Evolutionary conservation across 768 basidiomycete species (phyloP), one percentile per base, ranked within the genome.

Genomic region (Tephrocybe sp.): DNA sequence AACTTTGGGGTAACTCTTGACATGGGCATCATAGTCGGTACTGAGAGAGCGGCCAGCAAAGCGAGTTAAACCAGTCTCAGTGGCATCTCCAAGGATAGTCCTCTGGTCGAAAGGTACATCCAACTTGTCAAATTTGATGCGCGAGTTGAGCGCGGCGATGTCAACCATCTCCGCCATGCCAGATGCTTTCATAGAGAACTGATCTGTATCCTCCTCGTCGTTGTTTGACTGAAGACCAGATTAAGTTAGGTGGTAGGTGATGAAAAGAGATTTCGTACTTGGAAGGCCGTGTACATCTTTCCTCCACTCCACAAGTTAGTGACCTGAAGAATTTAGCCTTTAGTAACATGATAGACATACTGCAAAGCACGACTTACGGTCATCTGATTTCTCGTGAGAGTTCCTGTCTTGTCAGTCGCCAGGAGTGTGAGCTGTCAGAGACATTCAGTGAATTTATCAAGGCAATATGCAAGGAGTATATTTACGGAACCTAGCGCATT

Each of bases 331-430:
- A 19, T 49, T 27, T 37, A 26, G 31, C 28, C 4, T 9, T 22
- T 13, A 11, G 38, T 35, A 3, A 26, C 39, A 39, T 11, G 28
- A 13, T 22, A 38, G 12, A n/a, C n/a, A n/a, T n/a, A n/a, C n/a
- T n/a, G 13, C n/a, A 8, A 9, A 2, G 4, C 4, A 15, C 16
- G 13, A 44, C 69, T 49, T 48, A 71, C 84, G 12, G 85, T 86
- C 85, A 87, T 87, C 60, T 86, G 84, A 60, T 87, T 87, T 32
- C 82, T 67, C 9, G 85, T 87, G 44, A 87, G 63, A 13, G 85
- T 87, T 9, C 85, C 85, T 1, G 85, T 87, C 64, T 87, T 87
- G 59, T 87, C 85, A 8, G 85, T 86, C 4, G 85, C 85, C 11
- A 87, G 67, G 9, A 86, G 71, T 0, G 84, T 87, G 18, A 85